phyloP scores from a whole-genome alignment of 805 yeast species.

The Pichia membranifaciens region DNA sequence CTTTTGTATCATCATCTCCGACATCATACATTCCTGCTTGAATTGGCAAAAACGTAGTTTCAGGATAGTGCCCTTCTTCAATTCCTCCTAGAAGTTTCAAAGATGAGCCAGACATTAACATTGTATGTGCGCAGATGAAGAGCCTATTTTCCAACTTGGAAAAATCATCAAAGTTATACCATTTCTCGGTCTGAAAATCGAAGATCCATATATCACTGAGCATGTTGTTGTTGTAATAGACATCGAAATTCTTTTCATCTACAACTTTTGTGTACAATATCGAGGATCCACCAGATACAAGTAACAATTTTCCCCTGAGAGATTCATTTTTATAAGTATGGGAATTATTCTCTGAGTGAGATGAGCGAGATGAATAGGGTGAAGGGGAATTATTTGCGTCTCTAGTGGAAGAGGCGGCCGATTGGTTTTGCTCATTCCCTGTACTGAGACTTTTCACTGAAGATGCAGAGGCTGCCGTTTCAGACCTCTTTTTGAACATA shows the following conservation, averaged over 20 bases:
- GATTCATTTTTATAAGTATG: slow-evolving; percentile 9
- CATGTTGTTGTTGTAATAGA: slow-evolving; percentile 25
- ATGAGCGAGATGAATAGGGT: slow-evolving; percentile 1
- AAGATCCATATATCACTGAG: slow-evolving; percentile 49
- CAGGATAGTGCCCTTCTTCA: slow-evolving; percentile 14
- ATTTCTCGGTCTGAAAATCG: slow-evolving; percentile 37
- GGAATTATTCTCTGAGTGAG: background rate
- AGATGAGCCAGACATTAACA: slow-evolving; percentile 16
- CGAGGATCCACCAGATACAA: slow-evolving; percentile 31
- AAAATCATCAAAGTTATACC: slow-evolving; percentile 30
- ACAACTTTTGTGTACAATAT: slow-evolving; percentile 21
- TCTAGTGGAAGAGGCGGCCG: background rate
- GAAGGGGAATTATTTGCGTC: background rate
- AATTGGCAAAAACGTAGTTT: background rate
- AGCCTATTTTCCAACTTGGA: slow-evolving; percentile 5
- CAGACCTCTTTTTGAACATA: background rate
- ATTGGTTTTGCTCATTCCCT: background rate
- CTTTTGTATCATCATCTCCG: background rate
- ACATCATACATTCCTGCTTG: background rate
- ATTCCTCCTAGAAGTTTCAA: slow-evolving; percentile 25
- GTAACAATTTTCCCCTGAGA: slow-evolving; percentile 20
- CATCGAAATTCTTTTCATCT: slow-evolving; percentile 16
- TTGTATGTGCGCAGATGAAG: slow-evolving; percentile 26
- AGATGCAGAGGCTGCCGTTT: background rate
- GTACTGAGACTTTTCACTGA: background rate